Evolutionary conservation across 257 asterid genomes (phyloP), one percentile per base, ranked within the genome.

Genomic region (Solanum paucissectum): DNA sequence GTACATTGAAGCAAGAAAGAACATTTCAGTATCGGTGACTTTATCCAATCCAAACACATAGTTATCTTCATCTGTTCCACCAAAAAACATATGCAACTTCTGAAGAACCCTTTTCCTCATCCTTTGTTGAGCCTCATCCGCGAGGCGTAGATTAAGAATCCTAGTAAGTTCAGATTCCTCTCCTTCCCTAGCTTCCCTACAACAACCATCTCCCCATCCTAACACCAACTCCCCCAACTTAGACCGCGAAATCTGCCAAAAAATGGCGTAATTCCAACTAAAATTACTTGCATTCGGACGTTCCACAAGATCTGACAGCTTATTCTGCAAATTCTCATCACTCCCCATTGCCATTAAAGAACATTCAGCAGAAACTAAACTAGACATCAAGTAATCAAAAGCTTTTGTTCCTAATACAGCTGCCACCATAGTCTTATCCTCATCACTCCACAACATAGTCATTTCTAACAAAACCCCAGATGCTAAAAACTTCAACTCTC

Each of bases 141-240:
- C 97, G 16, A 90, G 92, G 12, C 96, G 89, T 87, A 90, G 86
- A 73, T 91, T 92, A 33, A 93, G 92, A 77, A 91, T 91, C 72
- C 92, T 92, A 40, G 92, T 90, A 6, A 88, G 87, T 83, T 94
- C 96, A 3, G 97, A 90, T 88, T 92, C 98, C 90, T 96, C 98
- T 2, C 93, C 93, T 4, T 89, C 95, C 16, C 84, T 89, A 25
- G 98, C 96, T 90, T 96, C 99, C 60, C 99, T 92, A 83, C 99
- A 97, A 74, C 97, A 94, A 33, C 99, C 99, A 83, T 97, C 99
- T 7, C 99, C 99, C 99, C 99, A 97, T 34, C 95, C 98, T 49
- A 97, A 88, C 25, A 95, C 97, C 90, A 95, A 89, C 64, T 97
- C 98, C 2, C 98, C 98, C 1, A 93, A 90, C 81, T 95, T 97